Conservation (phyloP, 2,329 filamentous ascomycete species). For the Trichoderma koningii region DNA sequence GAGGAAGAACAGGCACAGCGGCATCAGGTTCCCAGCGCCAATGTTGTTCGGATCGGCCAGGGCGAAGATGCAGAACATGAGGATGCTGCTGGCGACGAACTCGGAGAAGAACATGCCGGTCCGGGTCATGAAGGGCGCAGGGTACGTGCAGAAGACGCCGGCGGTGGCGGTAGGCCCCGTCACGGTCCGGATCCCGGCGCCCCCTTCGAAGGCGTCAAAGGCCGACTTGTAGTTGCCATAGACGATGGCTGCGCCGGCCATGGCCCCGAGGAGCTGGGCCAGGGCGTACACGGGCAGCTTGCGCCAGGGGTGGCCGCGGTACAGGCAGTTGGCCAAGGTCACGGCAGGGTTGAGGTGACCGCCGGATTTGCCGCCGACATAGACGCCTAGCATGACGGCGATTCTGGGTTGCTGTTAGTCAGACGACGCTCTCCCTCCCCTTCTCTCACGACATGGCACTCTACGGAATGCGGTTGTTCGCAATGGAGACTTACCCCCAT, state of each 20-base stretch:
- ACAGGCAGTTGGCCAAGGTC: conserved; percentile 69
- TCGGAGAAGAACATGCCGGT: conserved; percentile 72
- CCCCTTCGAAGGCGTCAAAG: conserved; percentile 66
- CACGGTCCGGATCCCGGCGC: conserved; percentile 62
- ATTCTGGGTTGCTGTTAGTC: conserved; percentile 45
- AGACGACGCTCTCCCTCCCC: not conserved
- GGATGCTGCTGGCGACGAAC: conserved; percentile 65
- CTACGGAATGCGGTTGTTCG: not conserved
- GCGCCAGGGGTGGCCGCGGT: conserved; percentile 67
- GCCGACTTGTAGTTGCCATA: conserved; percentile 66
- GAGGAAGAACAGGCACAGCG: conserved; percentile 68
- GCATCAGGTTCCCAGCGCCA: conserved; percentile 58
- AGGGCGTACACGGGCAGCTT: conserved; percentile 69
- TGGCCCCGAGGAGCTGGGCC: conserved; percentile 68
- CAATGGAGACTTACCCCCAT: conserved; percentile 46
- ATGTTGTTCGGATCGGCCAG: conserved; percentile 61
- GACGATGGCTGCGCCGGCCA: conserved; percentile 60
- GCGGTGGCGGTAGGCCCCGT: conserved; percentile 61
- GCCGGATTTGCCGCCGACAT: conserved; percentile 65
- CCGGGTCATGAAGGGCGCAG: conserved; percentile 65
- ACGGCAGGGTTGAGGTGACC: conserved; percentile 72
- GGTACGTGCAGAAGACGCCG: conserved; percentile 74
- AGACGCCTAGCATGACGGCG: conserved; percentile 70
- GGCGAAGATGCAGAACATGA: conserved; percentile 73
- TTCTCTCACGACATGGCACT: not conserved